Conservation (phyloP, 106 monocot genomes). For the Alisma plantagoaquatica region DNA sequence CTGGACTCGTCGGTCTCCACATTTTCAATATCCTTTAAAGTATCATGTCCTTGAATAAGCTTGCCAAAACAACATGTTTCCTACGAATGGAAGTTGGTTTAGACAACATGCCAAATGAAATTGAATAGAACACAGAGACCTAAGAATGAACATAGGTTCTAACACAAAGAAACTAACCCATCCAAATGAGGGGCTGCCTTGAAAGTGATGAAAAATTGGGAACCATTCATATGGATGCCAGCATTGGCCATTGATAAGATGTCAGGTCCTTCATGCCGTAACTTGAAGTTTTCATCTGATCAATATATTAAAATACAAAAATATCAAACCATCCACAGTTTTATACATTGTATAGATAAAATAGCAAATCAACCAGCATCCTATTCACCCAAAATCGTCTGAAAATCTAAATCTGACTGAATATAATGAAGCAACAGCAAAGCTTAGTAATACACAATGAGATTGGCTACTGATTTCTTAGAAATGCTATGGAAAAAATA, state of each 20-base stretch:
- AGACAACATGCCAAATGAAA: no score
- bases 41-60: conserved; percentile 63
- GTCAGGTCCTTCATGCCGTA: conserved; percentile 78
- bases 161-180: conserved; percentile 46
- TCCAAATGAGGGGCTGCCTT: conserved; percentile 82
- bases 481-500: background rate
- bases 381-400: no score
- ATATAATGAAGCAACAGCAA: no score
- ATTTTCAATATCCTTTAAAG: conserved; percentile 66
- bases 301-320: conserved; percentile 1
- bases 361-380: no score
- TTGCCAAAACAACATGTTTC: conserved; percentile 98
- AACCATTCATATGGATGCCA: conserved; percentile 80
- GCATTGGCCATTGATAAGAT: conserved; percentile 89
- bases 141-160: no score
- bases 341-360: no score
- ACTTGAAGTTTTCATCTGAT: conserved; percentile 83
- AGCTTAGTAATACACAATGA: no score
- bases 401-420: no score
- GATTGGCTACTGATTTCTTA: no score
- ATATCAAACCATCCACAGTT: background rate
- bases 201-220: conserved; percentile 96
- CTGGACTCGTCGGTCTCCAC: conserved; percentile 55
- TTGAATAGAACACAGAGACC: no score
- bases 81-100: no score